phyloP scores from a whole-genome alignment of 2,329 filamentous ascomycete genomes.

The Sclerotinia minor region DNA sequence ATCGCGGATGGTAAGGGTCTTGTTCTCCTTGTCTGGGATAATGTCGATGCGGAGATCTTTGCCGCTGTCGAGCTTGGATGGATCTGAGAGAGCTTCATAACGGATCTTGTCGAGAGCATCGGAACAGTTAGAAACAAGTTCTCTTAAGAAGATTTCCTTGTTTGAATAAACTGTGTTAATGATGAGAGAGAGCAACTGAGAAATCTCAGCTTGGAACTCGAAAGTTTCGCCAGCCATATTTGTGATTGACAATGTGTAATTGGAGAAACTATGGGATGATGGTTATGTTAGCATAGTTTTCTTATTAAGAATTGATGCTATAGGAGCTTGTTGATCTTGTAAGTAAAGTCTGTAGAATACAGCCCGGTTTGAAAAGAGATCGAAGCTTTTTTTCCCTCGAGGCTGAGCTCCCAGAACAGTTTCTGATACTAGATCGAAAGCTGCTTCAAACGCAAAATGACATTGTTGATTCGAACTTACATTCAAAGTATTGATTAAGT shows the following conservation, averaged over 20 bases:
- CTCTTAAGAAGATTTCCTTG: slow-evolving; percentile 99
- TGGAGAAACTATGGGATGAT: slow-evolving; percentile 16
- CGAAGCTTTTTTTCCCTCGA: slow-evolving; percentile 1
- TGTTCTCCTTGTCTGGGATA: slow-evolving; percentile 94
- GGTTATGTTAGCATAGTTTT: slow-evolving; percentile 6
- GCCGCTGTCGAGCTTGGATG: slow-evolving; percentile 92
- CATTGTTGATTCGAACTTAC: slow-evolving; percentile 11
- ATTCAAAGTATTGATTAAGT: slow-evolving; percentile 24
- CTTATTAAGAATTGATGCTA: not conserved
- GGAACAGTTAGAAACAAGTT: slow-evolving; percentile 96
- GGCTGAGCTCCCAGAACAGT: not conserved
- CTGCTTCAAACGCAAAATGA: not conserved
- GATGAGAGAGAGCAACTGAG: slow-evolving; percentile 98
- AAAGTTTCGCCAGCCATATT: slow-evolving; percentile 91
- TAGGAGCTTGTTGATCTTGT: not conserved
- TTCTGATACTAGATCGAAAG: not conserved
- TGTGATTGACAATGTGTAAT: slow-evolving; percentile 42
- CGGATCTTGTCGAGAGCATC: slow-evolving; percentile 99
- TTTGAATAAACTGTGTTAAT: slow-evolving; percentile 99
- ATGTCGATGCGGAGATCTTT: slow-evolving; percentile 99
- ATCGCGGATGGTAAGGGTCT: slow-evolving; percentile 96
- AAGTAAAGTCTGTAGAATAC: no score
- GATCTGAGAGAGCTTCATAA: slow-evolving; percentile 96
- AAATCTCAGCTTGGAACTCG: slow-evolving; percentile 99
- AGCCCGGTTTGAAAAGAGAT: not conserved